These are phyloP conservation scores for Leucocoprinus sp. DNA, from an alignment of 768 basidiomycete species.

Conservation along the genomic window DNA sequence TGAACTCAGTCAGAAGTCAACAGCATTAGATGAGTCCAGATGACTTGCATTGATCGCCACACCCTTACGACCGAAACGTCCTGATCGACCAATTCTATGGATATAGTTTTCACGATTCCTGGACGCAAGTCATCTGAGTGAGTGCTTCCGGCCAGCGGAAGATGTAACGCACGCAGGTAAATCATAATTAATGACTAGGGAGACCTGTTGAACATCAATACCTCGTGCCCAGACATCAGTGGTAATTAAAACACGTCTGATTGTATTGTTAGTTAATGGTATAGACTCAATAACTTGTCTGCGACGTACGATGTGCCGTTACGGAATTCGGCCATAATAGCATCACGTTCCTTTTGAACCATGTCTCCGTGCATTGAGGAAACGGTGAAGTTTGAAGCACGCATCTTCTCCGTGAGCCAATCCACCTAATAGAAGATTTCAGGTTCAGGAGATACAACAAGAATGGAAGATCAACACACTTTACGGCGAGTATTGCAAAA, in stretches of 20 bases:
- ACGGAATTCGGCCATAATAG: conserved; percentile 96
- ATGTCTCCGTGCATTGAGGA: conserved; percentile 96
- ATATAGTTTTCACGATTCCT: conserved; percentile 99
- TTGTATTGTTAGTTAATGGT: conserved; percentile 14
- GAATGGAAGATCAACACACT: conserved; percentile 35
- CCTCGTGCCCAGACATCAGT: conserved; percentile 98
- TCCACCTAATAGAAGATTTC: conserved; percentile 55
- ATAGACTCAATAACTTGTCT: conserved; percentile 6
- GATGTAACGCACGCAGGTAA: conserved; percentile 69
- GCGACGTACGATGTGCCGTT: conserved; percentile 76
- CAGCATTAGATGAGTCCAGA: background rate
- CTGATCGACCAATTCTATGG: conserved; percentile 98
- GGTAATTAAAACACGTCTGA: conserved; percentile 86
- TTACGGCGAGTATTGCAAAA: conserved; percentile 98
- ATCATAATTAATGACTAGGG: conserved; percentile 95
- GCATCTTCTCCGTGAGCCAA: conserved; percentile 99
- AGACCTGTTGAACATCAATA: conserved; percentile 97
- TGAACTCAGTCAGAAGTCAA: conserved; percentile 14
- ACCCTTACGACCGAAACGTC: conserved; percentile 98
- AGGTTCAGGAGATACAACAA: background rate
- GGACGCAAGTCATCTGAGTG: conserved; percentile 1
- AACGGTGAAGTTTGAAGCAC: conserved; percentile 97
- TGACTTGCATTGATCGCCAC: conserved; percentile 92
- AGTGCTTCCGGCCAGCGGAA: conserved; percentile 5
- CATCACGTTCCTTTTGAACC: conserved; percentile 92